Base-by-base conservation (phyloP, 805 yeast genomes). In the Metschnikowia corniflorae region DNA sequence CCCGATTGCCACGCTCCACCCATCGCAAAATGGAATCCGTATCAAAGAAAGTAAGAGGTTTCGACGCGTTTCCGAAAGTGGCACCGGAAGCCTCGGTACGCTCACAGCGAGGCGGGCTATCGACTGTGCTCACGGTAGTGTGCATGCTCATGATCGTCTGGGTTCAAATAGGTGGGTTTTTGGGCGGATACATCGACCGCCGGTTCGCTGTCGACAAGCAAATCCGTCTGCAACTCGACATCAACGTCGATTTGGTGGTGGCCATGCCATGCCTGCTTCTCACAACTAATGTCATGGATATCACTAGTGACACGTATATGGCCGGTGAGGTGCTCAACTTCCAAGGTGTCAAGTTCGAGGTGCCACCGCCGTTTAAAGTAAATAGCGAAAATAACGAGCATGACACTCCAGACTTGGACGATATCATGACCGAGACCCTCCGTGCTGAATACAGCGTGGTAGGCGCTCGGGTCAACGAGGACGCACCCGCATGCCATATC, bases 401-500 rank as follows among this genome's bases (percentile, higher is more conserved):
- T 28, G 73, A 82, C 0, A 58, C 69, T 3, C 86, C 87, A 0
- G 82, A 80, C 21, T 56, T 85, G 39, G 87, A 81, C 42, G 78
- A 72, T 38, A 74, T 84, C 20, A 63, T 85, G 60, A 77, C 73
- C 18, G 83, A 80, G 44, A 77, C 84, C 5, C 57, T 82, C 30
- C 69, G 75, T 26, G 91, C 91, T 0, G 79, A 80, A 47, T 85
- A 78, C 50, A 63, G 75, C 18, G 43, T 58, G 2, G 44, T 56
- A 15, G 78, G 79, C 4, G 40, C 58, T 2, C 65, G 70, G 13
- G 45, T 51, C 9, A 65, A 71, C 46, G 71, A 73, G 32, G 82
- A 76, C 2, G 73, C 79, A 1, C 86, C 85, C 3, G 89, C 88
- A n/a, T 89, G 97, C 60, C 86, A 86, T 47, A 75, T 89, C 2